Base-by-base conservation (phyloP, 2,329 filamentous ascomycete genomes). In the Pyrenophora seminiperda region DNA sequence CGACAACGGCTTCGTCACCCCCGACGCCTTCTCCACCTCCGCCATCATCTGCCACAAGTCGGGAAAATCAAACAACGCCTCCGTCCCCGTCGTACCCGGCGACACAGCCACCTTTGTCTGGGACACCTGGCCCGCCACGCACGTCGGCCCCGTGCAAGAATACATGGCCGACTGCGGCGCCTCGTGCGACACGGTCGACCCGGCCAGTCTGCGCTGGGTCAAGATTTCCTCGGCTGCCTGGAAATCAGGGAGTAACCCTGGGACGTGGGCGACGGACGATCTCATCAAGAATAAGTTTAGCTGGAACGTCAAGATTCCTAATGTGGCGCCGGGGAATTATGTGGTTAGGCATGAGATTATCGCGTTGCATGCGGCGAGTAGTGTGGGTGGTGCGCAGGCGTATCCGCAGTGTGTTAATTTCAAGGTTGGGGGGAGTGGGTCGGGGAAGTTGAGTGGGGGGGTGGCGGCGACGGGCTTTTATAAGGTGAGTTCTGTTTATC, bases 261-360 rank as follows among this genome's bases (percentile, higher is more conserved):
- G 66, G 7, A 59, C 50, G 14, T 75, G 72, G 72, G 72, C 61
- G 2, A 71, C 69, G 3, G 70, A 73, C 48, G 58, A 64, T 18
- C 53, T 74, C 5, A 58, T 74, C 43, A 65, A 63, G 32, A 75
- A 81, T 68, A 77, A 83, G 46, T 75, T 75, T 15, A 77, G 78
- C 14, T 71, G 53, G 73, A 75, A 53, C 20, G 67, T 78, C 13
- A 75, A 70, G 4, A 73, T 82, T 34, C 80, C 79, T 11, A 66
- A 73, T 15, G 68, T 81, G 36, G 67, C 60, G 3, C 57, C 76
- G 0, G 81, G 80, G 1, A 74, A 78, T 54, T 83, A 83, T 55
- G 78, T 84, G 24, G 63, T 84, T 24, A 73, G 81, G 2, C 80
- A 83, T 58, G 81, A 83, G 66, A 73, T 76, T 37, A 76, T 79